Conservation (phyloP, 179 eudicot species). For the Beta lomatogona region DNA sequence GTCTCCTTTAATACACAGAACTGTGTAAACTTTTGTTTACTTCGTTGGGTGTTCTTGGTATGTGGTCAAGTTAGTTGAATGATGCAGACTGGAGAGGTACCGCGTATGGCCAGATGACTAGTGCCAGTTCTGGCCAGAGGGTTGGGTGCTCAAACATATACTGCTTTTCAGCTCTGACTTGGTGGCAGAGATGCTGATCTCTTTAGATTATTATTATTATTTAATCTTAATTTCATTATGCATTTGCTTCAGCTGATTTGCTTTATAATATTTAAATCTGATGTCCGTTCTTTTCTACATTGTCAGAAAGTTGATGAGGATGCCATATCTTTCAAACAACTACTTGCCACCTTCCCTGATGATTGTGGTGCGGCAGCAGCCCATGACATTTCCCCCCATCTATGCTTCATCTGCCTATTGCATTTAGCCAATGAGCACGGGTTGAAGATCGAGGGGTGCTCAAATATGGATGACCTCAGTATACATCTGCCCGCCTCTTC, state of each 20-base stretch:
- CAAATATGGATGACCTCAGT: slow-evolving; percentile 55
- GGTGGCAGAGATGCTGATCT: background rate
- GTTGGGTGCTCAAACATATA: no score
- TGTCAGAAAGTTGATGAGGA: slow-evolving; percentile 40
- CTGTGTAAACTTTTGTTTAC: background rate
- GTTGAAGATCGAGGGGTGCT: slow-evolving; percentile 51
- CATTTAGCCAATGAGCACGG: slow-evolving; percentile 87
- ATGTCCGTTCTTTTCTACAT: background rate
- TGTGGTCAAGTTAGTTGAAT: no score
- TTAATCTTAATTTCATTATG: background rate
- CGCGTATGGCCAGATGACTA: no score
- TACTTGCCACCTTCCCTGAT: slow-evolving; percentile 64
- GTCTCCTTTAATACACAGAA: background rate
- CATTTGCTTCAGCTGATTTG: background rate
- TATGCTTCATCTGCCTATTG: slow-evolving; percentile 72
- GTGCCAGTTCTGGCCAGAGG: no score
- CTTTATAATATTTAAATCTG: background rate
- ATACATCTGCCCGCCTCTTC: slow-evolving; percentile 32
- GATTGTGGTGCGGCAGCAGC: slow-evolving; percentile 62
- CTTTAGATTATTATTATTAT: background rate
- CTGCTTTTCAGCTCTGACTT: background rate
- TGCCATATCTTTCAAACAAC: slow-evolving; percentile 59
- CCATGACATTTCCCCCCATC: slow-evolving; percentile 74
- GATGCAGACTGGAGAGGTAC: no score
- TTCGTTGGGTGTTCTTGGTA: background rate